Evolutionary conservation across 305 asterid species (phyloP).

Genomic region (Withania somnifera): DNA sequence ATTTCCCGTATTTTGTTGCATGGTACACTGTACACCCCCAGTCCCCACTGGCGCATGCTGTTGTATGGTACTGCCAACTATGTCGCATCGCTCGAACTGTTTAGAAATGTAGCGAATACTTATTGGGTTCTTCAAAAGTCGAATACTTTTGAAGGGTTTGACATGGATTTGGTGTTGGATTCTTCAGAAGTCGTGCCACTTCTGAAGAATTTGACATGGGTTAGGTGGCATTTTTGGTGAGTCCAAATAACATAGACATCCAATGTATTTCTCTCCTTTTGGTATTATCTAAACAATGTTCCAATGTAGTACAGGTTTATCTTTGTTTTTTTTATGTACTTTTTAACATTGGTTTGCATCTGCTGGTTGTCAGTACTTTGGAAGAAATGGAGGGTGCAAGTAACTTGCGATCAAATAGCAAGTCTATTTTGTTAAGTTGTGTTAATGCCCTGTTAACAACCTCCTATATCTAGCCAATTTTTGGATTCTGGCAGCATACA

Average conservation of each 20-base stretch:
- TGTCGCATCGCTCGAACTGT: too few relatives aligned
- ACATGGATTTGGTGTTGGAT: too few relatives aligned
- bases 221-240: too few relatives aligned
- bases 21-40: not conserved
- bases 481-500: not conserved
- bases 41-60: too few relatives aligned
- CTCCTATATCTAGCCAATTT: not conserved
- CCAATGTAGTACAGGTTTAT: not conserved
- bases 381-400: not conserved
- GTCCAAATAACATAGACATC: not conserved
- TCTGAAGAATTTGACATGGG: too few relatives aligned
- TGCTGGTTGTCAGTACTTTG: not conserved
- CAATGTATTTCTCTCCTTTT: not conserved
- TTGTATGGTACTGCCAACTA: too few relatives aligned
- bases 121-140: too few relatives aligned
- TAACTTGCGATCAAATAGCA: not conserved
- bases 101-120: too few relatives aligned
- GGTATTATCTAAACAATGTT: not conserved
- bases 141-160: too few relatives aligned
- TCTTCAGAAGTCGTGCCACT: too few relatives aligned
- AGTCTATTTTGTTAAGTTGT: not conserved
- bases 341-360: not conserved
- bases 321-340: too few relatives aligned
- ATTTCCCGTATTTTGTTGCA: not conserved
- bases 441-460: not conserved